These are phyloP conservation scores for Stemphylium beticola DNA, from an alignment of 2,329 filamentous ascomycete species.

Conservation along the genomic window DNA sequence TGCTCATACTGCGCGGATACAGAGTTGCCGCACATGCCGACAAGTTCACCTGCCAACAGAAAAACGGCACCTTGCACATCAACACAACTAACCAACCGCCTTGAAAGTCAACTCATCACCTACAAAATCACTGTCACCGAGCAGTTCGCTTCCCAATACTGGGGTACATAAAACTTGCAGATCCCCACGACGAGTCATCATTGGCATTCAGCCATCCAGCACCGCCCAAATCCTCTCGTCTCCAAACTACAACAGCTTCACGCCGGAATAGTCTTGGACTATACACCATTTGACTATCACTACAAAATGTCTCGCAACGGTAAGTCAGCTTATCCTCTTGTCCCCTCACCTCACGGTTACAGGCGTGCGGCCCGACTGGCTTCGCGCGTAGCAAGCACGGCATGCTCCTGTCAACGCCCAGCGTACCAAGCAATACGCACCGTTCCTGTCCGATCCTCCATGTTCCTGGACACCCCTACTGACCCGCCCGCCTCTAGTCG, in stretches of 20 bases:
- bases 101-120: conserved; percentile 3
- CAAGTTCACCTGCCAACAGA: not conserved
- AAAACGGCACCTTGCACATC: conserved; percentile 13
- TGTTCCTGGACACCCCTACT: not conserved
- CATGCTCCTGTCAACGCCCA: not conserved
- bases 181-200: not conserved
- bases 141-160: not conserved
- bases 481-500: conserved; percentile 7
- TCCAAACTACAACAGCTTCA: not conserved
- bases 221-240: not conserved
- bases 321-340: conserved; percentile 5
- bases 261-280: not conserved
- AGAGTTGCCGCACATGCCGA: conserved; percentile 3
- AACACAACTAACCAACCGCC: conserved; percentile 1
- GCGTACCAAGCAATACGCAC: not conserved
- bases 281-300: not conserved
- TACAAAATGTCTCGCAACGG: conserved; percentile 12
- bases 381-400: not conserved
- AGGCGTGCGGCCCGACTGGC: too few relatives aligned
- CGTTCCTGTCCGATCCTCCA: not conserved
- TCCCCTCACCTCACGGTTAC: not conserved
- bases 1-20: conserved; percentile 6
- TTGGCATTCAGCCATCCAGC: not conserved
- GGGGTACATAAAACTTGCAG: not conserved
- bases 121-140: not conserved